phyloP scores from a whole-genome alignment of 1,284 basidiomycete species.

The Mixia osmundae region DNA sequence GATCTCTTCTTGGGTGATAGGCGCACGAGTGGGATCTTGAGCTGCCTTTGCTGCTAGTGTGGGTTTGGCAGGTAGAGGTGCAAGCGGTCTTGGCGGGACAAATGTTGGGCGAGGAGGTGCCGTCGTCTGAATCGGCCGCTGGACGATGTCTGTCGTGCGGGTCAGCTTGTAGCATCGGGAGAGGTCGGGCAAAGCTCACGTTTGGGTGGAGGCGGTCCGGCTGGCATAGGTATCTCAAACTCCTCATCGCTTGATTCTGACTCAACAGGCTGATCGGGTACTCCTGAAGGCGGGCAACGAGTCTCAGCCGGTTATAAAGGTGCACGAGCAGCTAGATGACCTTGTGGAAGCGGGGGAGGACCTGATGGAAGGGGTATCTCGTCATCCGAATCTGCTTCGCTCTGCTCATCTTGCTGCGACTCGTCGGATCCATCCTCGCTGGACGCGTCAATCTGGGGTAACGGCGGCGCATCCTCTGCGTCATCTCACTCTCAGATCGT shows the following conservation, averaged over 20 bases:
- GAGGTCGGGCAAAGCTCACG: constrained; percentile 4
- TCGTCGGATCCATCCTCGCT: no score
- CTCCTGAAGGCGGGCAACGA: constrained; percentile 1
- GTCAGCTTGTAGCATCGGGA: background rate
- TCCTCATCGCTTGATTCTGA: constrained; percentile 15
- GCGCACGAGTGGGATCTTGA: constrained; percentile 1
- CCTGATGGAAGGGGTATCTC: constrained; percentile 47
- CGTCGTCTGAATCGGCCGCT: no score
- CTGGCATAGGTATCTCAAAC: constrained; percentile 47
- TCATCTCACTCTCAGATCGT: background rate
- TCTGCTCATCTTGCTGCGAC: constrained; percentile 1
- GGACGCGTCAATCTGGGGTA: no score
- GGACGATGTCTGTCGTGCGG: constrained; percentile 1
- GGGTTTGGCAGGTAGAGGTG: background rate
- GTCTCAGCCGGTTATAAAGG: no score
- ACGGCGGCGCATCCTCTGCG: constrained; percentile 3
- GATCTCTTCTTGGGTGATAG: constrained; percentile 3
- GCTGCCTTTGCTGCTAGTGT: constrained; percentile 11
- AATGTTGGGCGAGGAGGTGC: constrained; percentile 9
- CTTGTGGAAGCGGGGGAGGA: constrained; percentile 15
- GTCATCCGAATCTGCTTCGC: constrained; percentile 4
- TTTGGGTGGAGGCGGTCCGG: constrained; percentile 15
- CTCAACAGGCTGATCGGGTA: background rate
- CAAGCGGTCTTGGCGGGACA: constrained; percentile 9
- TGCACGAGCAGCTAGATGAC: no score